A percentile compares a stretch with the other conserved stretches of the same genome.
Conservation (phyloP, 257 asterid genomes). For the Thymus quinquecostatus region DNA sequence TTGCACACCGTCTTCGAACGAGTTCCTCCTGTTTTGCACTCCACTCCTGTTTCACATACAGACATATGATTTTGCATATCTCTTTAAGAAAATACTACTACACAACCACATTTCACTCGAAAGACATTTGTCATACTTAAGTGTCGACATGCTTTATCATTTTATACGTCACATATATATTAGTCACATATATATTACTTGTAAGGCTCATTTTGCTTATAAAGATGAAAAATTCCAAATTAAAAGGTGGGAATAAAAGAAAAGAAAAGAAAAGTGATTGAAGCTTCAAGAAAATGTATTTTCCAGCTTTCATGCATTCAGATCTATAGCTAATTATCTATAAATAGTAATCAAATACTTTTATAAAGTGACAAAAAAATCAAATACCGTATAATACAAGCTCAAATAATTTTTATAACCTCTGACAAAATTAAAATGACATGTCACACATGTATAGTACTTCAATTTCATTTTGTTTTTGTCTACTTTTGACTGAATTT, state of each 20-base stretch:
- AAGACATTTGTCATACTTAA: too few relatives aligned
- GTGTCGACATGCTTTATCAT: too few relatives aligned
- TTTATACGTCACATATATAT: too few relatives aligned
- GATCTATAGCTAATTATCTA: background rate
- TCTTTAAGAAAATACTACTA: background rate
- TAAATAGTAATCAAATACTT: slow-evolving; percentile 7
- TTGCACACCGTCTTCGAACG: slow-evolving; percentile 57
- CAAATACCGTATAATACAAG: background rate
- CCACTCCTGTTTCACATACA: slow-evolving; percentile 46
- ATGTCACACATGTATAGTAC: background rate
- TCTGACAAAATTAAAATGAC: background rate
- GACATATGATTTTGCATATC: too few relatives aligned
- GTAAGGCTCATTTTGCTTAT: too few relatives aligned
- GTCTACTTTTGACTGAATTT: too few relatives aligned
- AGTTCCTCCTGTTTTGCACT: slow-evolving; percentile 60
- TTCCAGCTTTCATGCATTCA: background rate
- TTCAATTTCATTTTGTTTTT: too few relatives aligned
- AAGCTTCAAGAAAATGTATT: background rate
- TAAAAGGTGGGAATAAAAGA: background rate
- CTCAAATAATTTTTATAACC: background rate
- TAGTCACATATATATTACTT: too few relatives aligned
- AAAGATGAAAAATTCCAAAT: background rate
- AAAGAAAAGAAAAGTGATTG: background rate
- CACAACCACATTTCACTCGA: background rate
- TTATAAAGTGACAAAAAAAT: background rate